Conservation (phyloP, 768 basidiomycete genomes). For the Mycena venus region DNA sequence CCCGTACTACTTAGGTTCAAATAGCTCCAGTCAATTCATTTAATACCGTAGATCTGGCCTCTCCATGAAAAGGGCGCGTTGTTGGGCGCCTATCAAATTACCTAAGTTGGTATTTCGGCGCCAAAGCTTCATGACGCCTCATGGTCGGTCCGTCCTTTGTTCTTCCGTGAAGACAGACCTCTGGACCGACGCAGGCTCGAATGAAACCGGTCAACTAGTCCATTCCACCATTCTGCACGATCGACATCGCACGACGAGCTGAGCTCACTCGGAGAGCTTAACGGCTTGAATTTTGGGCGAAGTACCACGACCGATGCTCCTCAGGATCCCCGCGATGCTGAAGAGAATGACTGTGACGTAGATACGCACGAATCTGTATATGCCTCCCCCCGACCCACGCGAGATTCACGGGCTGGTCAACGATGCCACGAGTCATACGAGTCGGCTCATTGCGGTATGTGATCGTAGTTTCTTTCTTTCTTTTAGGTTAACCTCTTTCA, state of each 20-base stretch:
- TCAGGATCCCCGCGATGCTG: conserved; percentile 10
- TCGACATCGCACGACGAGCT: conserved; percentile 28
- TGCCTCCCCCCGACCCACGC: neutral
- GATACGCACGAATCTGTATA: conserved; percentile 20
- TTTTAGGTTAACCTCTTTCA: neutral
- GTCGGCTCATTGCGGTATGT: conserved; percentile 27
- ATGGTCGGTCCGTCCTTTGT: conserved; percentile 2
- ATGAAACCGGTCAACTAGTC: neutral
- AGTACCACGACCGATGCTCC: conserved; percentile 14
- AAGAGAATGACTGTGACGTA: conserved; percentile 4
- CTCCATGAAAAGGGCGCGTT: neutral
- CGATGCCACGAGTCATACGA: conserved; percentile 27
- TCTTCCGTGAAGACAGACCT: neutral
- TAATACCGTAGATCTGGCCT: neutral
- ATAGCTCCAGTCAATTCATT: neutral
- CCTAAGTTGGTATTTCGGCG: conserved; percentile 9
- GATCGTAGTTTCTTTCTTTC: neutral
- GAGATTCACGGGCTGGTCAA: conserved; percentile 26
- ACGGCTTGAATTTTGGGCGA: conserved; percentile 20
- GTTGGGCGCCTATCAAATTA: neutral
- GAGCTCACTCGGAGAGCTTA: conserved; percentile 29
- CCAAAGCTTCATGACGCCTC: neutral
- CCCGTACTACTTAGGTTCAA: no score
- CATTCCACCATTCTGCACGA: neutral
- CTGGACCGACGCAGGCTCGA: neutral